These are phyloP conservation scores for Globisporangium ultimum DNA, from an alignment of 352 stramenopile species.

Conservation along the genomic window DNA sequence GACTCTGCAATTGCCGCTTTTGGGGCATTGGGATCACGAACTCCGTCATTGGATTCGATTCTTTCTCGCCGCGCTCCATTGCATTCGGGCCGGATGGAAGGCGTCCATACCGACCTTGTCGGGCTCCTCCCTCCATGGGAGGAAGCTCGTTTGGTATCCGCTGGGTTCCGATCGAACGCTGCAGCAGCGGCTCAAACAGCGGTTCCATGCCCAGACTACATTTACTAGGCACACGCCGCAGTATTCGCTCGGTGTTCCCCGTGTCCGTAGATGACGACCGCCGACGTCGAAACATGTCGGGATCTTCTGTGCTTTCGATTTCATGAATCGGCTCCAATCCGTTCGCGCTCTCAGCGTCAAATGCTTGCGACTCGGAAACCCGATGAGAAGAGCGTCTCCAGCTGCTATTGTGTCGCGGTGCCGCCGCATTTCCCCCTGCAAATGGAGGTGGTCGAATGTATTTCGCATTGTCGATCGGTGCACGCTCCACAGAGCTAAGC, in stretches of 20 bases:
- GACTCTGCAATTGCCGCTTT: conserved; percentile 37
- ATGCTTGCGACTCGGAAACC: too few species aligned
- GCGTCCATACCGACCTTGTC: background rate
- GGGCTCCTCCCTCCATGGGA: background rate
- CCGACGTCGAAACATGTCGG: conserved; percentile 11
- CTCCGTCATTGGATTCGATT: background rate
- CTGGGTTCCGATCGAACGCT: conserved; percentile 63
- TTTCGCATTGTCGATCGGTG: conserved; percentile 41
- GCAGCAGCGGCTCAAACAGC: conserved; percentile 71
- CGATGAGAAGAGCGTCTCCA: too few species aligned
- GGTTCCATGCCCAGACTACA: conserved; percentile 67
- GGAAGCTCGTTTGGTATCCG: background rate
- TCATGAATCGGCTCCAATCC: conserved; percentile 9
- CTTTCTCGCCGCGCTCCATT: conserved; percentile 8
- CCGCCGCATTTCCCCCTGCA: conserved; percentile 1
- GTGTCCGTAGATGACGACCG: conserved; percentile 19
- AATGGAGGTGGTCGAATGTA: conserved; percentile 33
- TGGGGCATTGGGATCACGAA: conserved; percentile 27
- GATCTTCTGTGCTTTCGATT: conserved; percentile 4
- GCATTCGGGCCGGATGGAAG: background rate
- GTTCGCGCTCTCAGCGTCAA: too few species aligned
- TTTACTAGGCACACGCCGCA: conserved; percentile 23
- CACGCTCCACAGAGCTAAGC: conserved; percentile 54
- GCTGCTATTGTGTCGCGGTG: too few species aligned
- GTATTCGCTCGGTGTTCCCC: conserved; percentile 1